These are phyloP conservation scores for Parsonsia alboflavescens DNA, from an alignment of 257 asterid species.

Conservation along the genomic window DNA sequence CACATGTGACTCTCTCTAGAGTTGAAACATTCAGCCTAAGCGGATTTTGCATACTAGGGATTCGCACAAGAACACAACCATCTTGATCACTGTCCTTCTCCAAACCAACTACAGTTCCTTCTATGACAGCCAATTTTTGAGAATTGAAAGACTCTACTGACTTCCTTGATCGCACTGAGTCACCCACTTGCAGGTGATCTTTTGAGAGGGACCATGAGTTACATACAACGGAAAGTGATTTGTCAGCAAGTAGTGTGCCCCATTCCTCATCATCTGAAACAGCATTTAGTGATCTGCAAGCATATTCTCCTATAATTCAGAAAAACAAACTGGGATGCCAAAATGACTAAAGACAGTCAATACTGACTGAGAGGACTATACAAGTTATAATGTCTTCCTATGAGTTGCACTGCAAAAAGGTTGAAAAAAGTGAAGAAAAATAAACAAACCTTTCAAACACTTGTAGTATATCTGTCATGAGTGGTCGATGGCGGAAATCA, in stretches of 20 bases:
- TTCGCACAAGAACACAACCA: slow-evolving; percentile 42
- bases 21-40: slow-evolving; percentile 37
- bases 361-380: background rate
- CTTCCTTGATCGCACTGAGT: slow-evolving; percentile 50
- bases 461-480: slow-evolving; percentile 48
- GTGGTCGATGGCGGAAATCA: slow-evolving; percentile 60
- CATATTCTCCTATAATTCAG: background rate
- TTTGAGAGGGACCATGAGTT: slow-evolving; percentile 54
- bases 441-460: slow-evolving; percentile 46
- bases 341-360: background rate
- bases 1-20: slow-evolving; percentile 48
- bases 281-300: slow-evolving; percentile 45
- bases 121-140: slow-evolving; percentile 29
- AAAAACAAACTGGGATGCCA: background rate
- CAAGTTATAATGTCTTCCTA: too few species aligned
- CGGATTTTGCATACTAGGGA: slow-evolving; percentile 36
- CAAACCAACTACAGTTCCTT: slow-evolving; percentile 51
- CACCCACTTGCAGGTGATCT: slow-evolving; percentile 55
- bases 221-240: slow-evolving; percentile 30
- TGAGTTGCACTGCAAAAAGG: too few species aligned
- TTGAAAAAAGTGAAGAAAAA: background rate
- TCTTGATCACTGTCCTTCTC: slow-evolving; percentile 52
- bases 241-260: slow-evolving; percentile 34
- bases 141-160: slow-evolving; percentile 26
- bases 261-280: slow-evolving; percentile 38